Base-by-base conservation (phyloP, 257 asterid species). In the Petunia secreta region DNA sequence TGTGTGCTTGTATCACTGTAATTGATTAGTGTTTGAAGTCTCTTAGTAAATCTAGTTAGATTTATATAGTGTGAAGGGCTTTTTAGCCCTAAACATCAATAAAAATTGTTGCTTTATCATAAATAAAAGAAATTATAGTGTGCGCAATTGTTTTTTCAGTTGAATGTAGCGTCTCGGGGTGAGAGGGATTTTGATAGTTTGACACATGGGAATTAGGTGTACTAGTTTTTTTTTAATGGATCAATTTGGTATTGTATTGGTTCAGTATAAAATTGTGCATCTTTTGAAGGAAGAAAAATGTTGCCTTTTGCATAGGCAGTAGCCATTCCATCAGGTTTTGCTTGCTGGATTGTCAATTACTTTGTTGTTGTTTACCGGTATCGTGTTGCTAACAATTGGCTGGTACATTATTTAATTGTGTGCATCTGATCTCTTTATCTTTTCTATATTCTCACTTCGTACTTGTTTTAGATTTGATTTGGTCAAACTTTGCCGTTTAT, bases 381-480 rank as follows among this genome's bases (percentile, higher is more conserved):
- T 16, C 25, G 34, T 11, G 46, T 48, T 34, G 63, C 13, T 73
- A 73, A 50, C 44, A 25, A 8, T 36, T 73, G 36, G 36, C 8
- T 4, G 62, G 46, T 73, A 50, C 14, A 73, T 50, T 36, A 11
- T 73, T 44, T 50, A 3, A 50, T 25, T 50, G 36, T 73, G 62
- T 4, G 13, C 48, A 73, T 73, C 43, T 36, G 46, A 73, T 50
- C 62, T 73, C 36, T 36, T 50, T 3, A 50, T 6, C 10, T 69
- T 50, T 34, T 73, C 78, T 73, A 34, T 73, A 11, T 37, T 5
- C 25, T 25, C 36, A 37, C 46, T 73, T 52, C 14, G 9, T 11
- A 50, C 60, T 71, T 50, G 5, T 73, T 73, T 62, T 73, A 73
- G 77, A 73, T 73, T 50, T 2, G 8, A 73, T 73, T 50, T 50